Evolutionary conservation across 352 stramenopile genomes (phyloP), one percentile per base, ranked within the genome.

Genomic region (Pythium utonaiense): DNA sequence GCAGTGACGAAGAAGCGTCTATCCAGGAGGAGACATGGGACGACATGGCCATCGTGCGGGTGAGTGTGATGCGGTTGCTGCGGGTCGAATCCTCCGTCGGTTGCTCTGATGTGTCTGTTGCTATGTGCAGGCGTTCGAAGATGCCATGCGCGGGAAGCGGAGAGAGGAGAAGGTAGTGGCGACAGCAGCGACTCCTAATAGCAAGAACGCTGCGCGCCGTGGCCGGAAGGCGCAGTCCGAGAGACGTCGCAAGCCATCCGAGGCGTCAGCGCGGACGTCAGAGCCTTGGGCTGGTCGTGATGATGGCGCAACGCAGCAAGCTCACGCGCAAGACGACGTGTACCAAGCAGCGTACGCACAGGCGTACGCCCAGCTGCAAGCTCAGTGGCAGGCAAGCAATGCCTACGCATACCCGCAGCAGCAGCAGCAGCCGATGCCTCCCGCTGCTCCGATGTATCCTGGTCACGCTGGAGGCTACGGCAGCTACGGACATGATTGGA

Each of bases 31-130:
- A 89, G 52, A 75, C 81, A 78, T 91, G 82, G 82, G 82, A 91
- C 58, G 82, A 91, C 66, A 86, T 91, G 78, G 82, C 82, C 49
- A 90, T 91, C 53, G 80, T 91, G 28, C 63, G 80, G 69, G 82
- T 91, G 12, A 47, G 40, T 14, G n/a, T n/a, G n/a, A n/a, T n/a
- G n/a, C n/a, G n/a, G n/a, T n/a, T n/a, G n/a, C n/a, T n/a, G n/a
- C n/a, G n/a, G n/a, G n/a, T n/a, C n/a, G n/a, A n/a, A n/a, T n/a
- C n/a, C n/a, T n/a, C n/a, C n/a, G n/a, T n/a, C n/a, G n/a, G n/a
- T n/a, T n/a, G n/a, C n/a, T n/a, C n/a, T n/a, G n/a, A n/a, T n/a
- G n/a, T n/a, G n/a, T n/a, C n/a, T n/a, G n/a, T n/a, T n/a, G n/a
- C n/a, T n/a, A n/a, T n/a, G n/a, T 21, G 24, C 57, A 91, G 81